Percentiles rank a stretch among this genome's conserved stretches.
Conservation (phyloP, 768 basidiomycete species). For the Crucibulum laeve region DNA sequence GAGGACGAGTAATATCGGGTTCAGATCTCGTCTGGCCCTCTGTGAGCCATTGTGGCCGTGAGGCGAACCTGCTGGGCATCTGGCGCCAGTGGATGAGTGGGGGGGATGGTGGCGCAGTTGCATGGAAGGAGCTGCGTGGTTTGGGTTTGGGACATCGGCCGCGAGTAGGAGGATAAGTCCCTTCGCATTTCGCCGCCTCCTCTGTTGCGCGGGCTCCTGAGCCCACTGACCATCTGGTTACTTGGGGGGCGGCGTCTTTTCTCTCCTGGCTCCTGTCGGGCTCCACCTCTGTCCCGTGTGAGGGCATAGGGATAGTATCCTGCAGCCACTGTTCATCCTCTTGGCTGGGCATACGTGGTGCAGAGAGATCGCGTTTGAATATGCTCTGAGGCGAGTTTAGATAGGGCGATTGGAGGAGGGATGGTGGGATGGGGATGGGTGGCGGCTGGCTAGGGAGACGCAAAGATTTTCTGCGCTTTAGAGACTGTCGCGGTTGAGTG, state of each 20-base stretch:
- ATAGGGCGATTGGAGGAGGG: slow-evolving; percentile 50
- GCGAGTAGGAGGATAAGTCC: no score
- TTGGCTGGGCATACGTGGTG: slow-evolving; percentile 36
- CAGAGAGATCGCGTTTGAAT: slow-evolving; percentile 33
- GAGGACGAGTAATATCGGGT: slow-evolving; percentile 7
- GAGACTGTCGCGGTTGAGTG: slow-evolving; percentile 4
- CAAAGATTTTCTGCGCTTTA: slow-evolving; percentile 30
- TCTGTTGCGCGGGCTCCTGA: not conserved
- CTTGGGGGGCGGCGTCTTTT: not conserved
- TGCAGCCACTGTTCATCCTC: slow-evolving; percentile 59
- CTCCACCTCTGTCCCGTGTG: slow-evolving; percentile 1
- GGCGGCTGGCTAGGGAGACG: slow-evolving; percentile 27
- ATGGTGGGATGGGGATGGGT: slow-evolving; percentile 52
- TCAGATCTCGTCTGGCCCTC: slow-evolving; percentile 15
- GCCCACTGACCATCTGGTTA: not conserved
- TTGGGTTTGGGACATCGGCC: not conserved
- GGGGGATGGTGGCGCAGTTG: slow-evolving; percentile 15
- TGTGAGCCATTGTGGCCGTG: slow-evolving; percentile 9
- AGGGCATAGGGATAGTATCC: slow-evolving; percentile 51
- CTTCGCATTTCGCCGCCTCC: not conserved
- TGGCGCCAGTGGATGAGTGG: slow-evolving; percentile 17
- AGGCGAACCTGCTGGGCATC: slow-evolving; percentile 1
- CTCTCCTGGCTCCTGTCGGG: not conserved
- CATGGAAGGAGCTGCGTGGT: not conserved
- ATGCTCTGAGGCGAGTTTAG: slow-evolving; percentile 46